Base-by-base conservation (phyloP, 768 basidiomycete genomes). In the Leccinum disarticulatum region DNA sequence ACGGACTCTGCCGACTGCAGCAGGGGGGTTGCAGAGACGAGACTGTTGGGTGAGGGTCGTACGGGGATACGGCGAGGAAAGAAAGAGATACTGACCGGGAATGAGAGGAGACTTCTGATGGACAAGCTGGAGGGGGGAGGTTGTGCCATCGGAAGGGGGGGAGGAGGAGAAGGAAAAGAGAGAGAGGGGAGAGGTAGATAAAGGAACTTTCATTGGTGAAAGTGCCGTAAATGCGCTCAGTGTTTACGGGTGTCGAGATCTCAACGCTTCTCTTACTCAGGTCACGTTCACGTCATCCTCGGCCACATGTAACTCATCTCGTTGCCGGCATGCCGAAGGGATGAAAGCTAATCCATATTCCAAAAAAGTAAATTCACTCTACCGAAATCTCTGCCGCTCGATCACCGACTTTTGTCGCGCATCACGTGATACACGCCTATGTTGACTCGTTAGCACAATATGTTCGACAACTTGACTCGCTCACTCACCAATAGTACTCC, bases 401-500 rank as follows among this genome's bases (percentile, higher is more conserved):
- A 90, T 89, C 50, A 88, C 79, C 58, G 90, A 91, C 74, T 93
- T 93, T 70, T 93, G 92, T 66, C 87, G 73, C 41, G 77, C 64
- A 64, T 86, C 83, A 62, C 84, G 71, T 19, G 88, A 90, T 9
- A 96, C 90, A 46, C 94, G 88, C 93, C 94, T 95, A 33, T 5
- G n/a, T 43, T 2, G 9, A 43, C 41, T 43, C 7, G 69, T 15
- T 22, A 22, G 14, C 3, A 50, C 4, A 15, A 0, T 22, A 17
- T 15, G n/a, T n/a, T 43, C 41, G 3, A 27, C 4, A 14, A 6
- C 9, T 27, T 9, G 28, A 28, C 28, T 5, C 9, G 7, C 3
- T 17, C 49, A 15, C 49, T 4, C 49, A 51, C 94, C 94, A 97
- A 71, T 93, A 98, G 68, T 94, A 87, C 66, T 97, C 93, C 84